Percentiles rank a stretch among this genome's conserved stretches.
These are phyloP conservation scores for Ichthyophonus hoferi DNA, from an alignment of 208 protist genomes.

Conservation along the genomic window DNA sequence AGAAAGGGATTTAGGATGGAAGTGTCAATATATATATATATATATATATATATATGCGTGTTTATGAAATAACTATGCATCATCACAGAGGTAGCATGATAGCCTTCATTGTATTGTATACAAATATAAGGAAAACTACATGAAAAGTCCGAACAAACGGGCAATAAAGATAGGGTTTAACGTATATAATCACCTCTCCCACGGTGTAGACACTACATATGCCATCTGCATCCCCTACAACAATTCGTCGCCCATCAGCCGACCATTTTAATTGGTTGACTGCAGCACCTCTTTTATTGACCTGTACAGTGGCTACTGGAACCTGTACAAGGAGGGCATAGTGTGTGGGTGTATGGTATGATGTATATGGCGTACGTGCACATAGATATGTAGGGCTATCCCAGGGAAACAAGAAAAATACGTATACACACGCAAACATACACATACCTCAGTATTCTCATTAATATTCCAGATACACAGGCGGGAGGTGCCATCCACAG, in stretches of 20 bases:
- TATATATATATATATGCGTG: background rate
- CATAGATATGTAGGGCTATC: background rate
- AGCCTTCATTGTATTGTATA: background rate
- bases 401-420: background rate
- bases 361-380: background rate
- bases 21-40: background rate
- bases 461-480: constrained; percentile 58
- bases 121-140: background rate
- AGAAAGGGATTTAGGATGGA: too few relatives aligned
- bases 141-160: too few relatives aligned
- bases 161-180: too few relatives aligned
- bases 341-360: background rate
- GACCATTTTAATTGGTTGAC: constrained; percentile 56
- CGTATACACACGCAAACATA: background rate
- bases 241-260: constrained; percentile 45
- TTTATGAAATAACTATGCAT: background rate
- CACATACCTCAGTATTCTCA: background rate
- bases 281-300: constrained; percentile 36
- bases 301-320: constrained; percentile 40
- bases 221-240: constrained; percentile 53
- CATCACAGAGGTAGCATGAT: background rate
- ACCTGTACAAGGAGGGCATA: constrained; percentile 16
- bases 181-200: constrained; percentile 26
- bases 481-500: constrained; percentile 49
- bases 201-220: constrained; percentile 51